Percentiles rank a stretch among this genome's conserved stretches.
These are phyloP conservation scores for Danielozyma ontarioensis DNA, from an alignment of 805 yeast genomes.

Conservation along the genomic window DNA sequence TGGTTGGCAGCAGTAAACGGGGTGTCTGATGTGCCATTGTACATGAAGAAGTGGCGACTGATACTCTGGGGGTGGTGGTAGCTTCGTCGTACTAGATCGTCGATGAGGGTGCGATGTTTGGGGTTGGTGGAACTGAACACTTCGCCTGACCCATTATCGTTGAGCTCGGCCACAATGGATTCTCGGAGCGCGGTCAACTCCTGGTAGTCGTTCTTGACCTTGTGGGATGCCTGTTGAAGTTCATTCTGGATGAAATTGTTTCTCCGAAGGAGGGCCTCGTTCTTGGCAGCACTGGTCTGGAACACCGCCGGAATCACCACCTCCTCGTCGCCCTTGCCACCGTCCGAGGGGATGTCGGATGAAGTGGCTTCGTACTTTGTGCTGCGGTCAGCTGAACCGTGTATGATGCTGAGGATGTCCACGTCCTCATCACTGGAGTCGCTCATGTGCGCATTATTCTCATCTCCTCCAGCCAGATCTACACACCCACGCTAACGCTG, in stretches of 20 bases:
- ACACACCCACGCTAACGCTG: no score
- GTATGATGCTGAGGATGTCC: conserved; percentile 2
- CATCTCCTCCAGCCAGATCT: no score
- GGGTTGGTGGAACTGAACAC: no score
- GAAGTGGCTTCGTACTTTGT: not conserved
- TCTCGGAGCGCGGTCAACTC: conserved; percentile 9
- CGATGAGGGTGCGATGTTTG: no score
- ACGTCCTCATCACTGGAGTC: not conserved
- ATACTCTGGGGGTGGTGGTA: no score
- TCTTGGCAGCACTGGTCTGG: conserved; percentile 20
- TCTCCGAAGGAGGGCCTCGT: conserved; percentile 16
- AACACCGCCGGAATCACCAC: conserved; percentile 25
- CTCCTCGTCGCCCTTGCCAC: conserved; percentile 11
- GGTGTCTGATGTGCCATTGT: no score
- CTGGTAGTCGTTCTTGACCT: conserved; percentile 10
- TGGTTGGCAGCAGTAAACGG: no score
- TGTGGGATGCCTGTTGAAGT: conserved; percentile 12
- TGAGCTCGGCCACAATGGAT: conserved; percentile 20
- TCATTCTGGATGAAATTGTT: conserved; percentile 15
- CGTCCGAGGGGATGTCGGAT: not conserved
- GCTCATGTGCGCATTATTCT: not conserved
- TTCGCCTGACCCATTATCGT: conserved; percentile 26
- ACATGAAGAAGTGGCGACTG: conserved; percentile 24
- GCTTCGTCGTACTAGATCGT: no score
- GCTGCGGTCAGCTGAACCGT: conserved; percentile 1